A percentile compares a stretch with the other conserved stretches of the same genome.
phyloP scores from a whole-genome alignment of 2,329 filamentous ascomycete species.

The Ambrosiella beaveri region DNA sequence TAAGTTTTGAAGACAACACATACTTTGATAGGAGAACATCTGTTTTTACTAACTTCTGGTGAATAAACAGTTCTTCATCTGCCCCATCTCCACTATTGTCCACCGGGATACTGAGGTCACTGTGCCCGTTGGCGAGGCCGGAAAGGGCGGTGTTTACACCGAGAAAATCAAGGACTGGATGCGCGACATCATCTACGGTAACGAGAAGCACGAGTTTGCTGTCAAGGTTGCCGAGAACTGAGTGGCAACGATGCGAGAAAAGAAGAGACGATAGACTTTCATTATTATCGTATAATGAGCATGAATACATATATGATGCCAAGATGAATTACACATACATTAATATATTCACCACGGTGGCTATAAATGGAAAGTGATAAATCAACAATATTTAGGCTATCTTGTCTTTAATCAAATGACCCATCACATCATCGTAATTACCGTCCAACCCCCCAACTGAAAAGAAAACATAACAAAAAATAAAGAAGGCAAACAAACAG shows the following conservation, averaged over 20 bases:
- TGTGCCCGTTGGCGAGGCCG: slow-evolving; percentile 40
- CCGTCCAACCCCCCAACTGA: neutral
- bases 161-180: slow-evolving; percentile 48
- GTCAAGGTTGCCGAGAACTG: slow-evolving; percentile 43
- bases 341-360: no score
- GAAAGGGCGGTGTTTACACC: slow-evolving; percentile 38
- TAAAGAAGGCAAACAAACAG: no score
- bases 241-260: neutral
- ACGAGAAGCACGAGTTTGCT: slow-evolving; percentile 50
- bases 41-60: neutral
- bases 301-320: neutral
- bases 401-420: neutral
- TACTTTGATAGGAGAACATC: neutral
- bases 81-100: slow-evolving; percentile 49
- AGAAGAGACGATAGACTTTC: neutral
- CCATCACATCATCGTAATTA: neutral
- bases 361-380: neutral
- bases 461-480: neutral
- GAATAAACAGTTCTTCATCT: slow-evolving; percentile 45
- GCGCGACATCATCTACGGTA: slow-evolving; percentile 58
- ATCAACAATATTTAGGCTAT: neutral
- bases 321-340: no score
- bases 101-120: slow-evolving; percentile 46
- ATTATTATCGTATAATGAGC: neutral
- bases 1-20: slow-evolving; percentile 26